Evolutionary conservation across 2,329 filamentous ascomycete genomes (phyloP).

Genomic region (Claviceps sp.): DNA sequence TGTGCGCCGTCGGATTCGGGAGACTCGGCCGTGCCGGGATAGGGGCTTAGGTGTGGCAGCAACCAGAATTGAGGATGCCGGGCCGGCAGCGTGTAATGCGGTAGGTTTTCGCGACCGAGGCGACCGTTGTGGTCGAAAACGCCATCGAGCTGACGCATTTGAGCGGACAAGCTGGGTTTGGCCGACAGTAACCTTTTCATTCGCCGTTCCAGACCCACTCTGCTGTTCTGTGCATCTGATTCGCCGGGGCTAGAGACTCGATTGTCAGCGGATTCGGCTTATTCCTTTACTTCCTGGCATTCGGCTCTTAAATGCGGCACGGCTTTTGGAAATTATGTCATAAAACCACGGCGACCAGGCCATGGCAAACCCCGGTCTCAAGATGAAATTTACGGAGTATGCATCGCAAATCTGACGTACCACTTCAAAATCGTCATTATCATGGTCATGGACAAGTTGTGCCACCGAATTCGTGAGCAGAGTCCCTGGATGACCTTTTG

Average conservation of each 20-base stretch:
- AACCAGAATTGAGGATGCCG: conserved; percentile 3
- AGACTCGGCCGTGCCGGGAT: conserved; percentile 2
- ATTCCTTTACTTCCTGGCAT: neutral
- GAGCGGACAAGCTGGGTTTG: conserved; percentile 19
- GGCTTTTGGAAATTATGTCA: neutral
- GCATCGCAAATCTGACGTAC: conserved; percentile 12
- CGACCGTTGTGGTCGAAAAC: conserved; percentile 7
- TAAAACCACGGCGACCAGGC: neutral
- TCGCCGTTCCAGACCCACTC: conserved; percentile 20
- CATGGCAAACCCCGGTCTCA: neutral
- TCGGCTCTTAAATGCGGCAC: neutral
- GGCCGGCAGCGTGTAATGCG: conserved; percentile 7
- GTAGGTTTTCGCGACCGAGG: conserved; percentile 5
- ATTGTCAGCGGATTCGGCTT: neutral
- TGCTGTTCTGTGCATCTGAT: conserved; percentile 22
- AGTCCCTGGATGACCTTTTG: conserved; percentile 16
- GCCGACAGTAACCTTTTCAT: conserved; percentile 21
- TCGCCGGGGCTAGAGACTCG: conserved; percentile 17
- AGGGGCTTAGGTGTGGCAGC: conserved; percentile 6
- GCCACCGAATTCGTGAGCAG: conserved; percentile 22
- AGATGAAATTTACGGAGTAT: neutral
- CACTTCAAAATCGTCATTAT: conserved; percentile 27
- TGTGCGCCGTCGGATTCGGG: neutral
- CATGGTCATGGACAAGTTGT: conserved; percentile 25
- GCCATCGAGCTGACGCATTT: conserved; percentile 17